phyloP scores from a whole-genome alignment of 1,139 yeast genomes.

The Pichia sp. region DNA sequence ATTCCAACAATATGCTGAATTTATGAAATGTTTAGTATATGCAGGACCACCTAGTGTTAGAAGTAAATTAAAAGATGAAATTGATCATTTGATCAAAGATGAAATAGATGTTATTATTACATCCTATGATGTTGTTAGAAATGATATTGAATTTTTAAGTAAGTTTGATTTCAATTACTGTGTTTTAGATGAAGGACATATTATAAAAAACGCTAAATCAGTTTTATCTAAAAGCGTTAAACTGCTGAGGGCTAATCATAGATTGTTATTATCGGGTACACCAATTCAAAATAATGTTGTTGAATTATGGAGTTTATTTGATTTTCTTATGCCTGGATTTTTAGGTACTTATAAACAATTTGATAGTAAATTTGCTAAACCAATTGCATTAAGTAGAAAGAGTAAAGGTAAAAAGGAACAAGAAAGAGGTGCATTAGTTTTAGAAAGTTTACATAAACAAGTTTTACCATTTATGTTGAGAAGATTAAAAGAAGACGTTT shows the following conservation, averaged over 20 bases:
- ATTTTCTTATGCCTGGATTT: constrained; percentile 97
- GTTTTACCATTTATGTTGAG: constrained; percentile 94
- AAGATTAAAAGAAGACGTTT: constrained; percentile 91
- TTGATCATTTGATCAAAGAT: constrained; percentile 5
- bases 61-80: constrained; percentile 38
- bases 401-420: constrained; percentile 92
- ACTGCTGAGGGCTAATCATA: constrained; percentile 73
- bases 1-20: constrained; percentile 83
- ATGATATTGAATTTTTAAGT: constrained; percentile 66
- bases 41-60: constrained; percentile 90
- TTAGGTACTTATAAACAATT: constrained; percentile 91
- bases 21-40: constrained; percentile 73
- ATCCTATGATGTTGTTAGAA: constrained; percentile 92
- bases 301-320: constrained; percentile 93
- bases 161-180: constrained; percentile 80
- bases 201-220: constrained; percentile 85
- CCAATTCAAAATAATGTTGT: constrained; percentile 91
- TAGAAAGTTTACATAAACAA: constrained; percentile 93
- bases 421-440: constrained; percentile 93
- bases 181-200: constrained; percentile 96
- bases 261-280: constrained; percentile 89
- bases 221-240: constrained; percentile 88
- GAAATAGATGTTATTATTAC: constrained; percentile 79
- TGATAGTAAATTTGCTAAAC: constrained; percentile 93
- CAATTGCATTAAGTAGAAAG: constrained; percentile 90